These are phyloP conservation scores for Phytophthora macrochlamydospora DNA, from an alignment of 352 stramenopile genomes.

Conservation along the genomic window DNA sequence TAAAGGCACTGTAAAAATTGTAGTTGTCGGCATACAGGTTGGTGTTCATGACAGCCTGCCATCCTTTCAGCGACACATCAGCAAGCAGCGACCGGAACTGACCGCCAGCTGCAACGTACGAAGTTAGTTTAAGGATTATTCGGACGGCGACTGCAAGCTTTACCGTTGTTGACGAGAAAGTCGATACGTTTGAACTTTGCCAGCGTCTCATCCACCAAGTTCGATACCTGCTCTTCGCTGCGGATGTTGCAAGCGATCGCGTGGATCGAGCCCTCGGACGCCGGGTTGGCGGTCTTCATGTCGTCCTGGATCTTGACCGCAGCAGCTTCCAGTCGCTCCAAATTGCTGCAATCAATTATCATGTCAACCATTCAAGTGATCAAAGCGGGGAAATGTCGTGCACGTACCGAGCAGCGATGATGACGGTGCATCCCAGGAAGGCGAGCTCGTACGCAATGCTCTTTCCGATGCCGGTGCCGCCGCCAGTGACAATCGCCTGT, in stretches of 20 bases:
- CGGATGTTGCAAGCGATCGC: slow-evolving; percentile 65
- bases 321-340: slow-evolving; percentile 54
- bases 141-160: not conserved
- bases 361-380: not conserved
- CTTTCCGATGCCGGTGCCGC: slow-evolving; percentile 82
- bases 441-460: slow-evolving; percentile 74
- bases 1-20: not conserved
- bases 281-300: slow-evolving; percentile 29
- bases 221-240: slow-evolving; percentile 62
- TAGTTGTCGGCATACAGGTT: slow-evolving; percentile 69
- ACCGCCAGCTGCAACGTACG: slow-evolving; percentile 58
- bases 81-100: slow-evolving; percentile 91
- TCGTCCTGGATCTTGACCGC: slow-evolving; percentile 53
- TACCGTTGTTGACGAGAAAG: slow-evolving; percentile 93
- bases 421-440: slow-evolving; percentile 68
- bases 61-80: slow-evolving; percentile 90
- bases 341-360: slow-evolving; percentile 37
- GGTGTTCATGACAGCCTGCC: slow-evolving; percentile 90
- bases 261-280: slow-evolving; percentile 39
- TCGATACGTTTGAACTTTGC: slow-evolving; percentile 81
- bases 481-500: slow-evolving; percentile 75
- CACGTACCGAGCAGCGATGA: slow-evolving; percentile 60
- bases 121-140: not conserved
- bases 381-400: not conserved
- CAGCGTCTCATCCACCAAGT: slow-evolving; percentile 65